phyloP scores from a whole-genome alignment of 805 yeast species.

The Candida verbasci region DNA sequence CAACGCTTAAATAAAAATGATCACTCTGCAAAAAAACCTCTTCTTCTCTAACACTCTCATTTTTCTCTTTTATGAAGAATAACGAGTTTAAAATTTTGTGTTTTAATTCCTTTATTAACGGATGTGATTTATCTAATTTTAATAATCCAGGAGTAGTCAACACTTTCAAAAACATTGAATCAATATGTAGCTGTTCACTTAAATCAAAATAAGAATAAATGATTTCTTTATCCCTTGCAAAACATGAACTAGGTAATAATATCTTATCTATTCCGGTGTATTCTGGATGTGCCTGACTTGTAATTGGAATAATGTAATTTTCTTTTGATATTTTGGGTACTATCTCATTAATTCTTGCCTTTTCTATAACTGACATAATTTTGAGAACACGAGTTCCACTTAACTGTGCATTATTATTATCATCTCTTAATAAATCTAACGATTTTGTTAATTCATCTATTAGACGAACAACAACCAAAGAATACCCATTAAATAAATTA shows the following conservation, averaged over 20 bases:
- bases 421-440: conserved; percentile 19
- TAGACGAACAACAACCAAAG: conserved; percentile 20
- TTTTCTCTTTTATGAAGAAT: conserved; percentile 21
- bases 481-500: conserved; percentile 32
- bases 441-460: conserved; percentile 22
- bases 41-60: conserved; percentile 9
- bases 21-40: conserved; percentile 21
- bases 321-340: conserved; percentile 19
- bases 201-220: conserved; percentile 50
- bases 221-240: conserved; percentile 9
- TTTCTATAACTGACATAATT: conserved; percentile 33
- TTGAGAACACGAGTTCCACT: conserved; percentile 19
- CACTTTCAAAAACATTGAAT: conserved; percentile 31
- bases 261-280: conserved; percentile 12
- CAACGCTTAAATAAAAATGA: conserved; percentile 20
- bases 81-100: conserved; percentile 16
- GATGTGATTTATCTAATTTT: conserved; percentile 29
- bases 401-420: conserved; percentile 13
- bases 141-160: conserved; percentile 30
- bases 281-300: conserved; percentile 27
- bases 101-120: conserved; percentile 21
- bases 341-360: conserved; percentile 18
- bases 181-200: conserved; percentile 42
- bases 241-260: conserved; percentile 20
- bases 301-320: conserved; percentile 20